Evolutionary conservation across 2,329 filamentous ascomycete genomes (phyloP).

Genomic region (Talaromyces sp.): DNA sequence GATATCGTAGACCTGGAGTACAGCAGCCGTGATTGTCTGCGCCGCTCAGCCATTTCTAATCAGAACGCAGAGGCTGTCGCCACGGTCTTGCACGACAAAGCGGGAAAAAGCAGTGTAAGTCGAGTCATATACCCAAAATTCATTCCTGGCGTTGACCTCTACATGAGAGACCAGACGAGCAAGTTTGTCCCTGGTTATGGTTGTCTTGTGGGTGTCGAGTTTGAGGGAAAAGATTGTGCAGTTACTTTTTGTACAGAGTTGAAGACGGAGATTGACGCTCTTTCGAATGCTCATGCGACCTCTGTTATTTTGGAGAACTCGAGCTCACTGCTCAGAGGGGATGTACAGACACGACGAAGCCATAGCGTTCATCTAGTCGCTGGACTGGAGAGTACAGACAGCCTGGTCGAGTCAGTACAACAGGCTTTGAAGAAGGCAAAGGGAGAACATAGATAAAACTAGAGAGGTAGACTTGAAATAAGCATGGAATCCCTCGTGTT

Average conservation of each 20-base stretch:
- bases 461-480: too few species aligned
- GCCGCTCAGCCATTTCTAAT: neutral
- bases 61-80: neutral
- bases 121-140: neutral
- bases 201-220: neutral
- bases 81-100: neutral
- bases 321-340: too few species aligned
- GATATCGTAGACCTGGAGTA: neutral
- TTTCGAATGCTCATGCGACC: neutral
- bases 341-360: too few species aligned
- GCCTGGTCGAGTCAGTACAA: neutral
- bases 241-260: neutral
- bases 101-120: neutral
- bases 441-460: too few species aligned
- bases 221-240: neutral
- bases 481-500: too few species aligned
- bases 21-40: neutral
- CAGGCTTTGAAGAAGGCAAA: neutral
- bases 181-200: neutral
- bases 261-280: neutral
- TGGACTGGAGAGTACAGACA: neutral
- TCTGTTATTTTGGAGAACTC: neutral
- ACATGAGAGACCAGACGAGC: neutral
- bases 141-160: neutral
- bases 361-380: neutral